Evolutionary conservation across 441 rosid genomes (phyloP), one percentile per base, ranked within the genome.

Genomic region (Arabidopsis lyrata): DNA sequence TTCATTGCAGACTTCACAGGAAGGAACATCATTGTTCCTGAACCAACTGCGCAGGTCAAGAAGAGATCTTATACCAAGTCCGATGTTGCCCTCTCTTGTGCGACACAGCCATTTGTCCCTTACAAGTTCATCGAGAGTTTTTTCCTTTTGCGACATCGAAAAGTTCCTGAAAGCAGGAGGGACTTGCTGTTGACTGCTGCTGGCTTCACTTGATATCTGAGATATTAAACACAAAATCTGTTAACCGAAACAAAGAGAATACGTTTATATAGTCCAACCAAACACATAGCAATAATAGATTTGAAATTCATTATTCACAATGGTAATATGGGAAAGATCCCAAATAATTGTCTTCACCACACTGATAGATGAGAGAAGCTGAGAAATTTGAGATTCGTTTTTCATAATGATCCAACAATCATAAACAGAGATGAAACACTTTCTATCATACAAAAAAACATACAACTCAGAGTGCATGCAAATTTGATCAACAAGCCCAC

Each of bases 1-100:
- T 82, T 92, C 99, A 15, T 89, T 90, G 85, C 99, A 95, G 47
- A 95, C 90, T 81, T 87, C 87, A 60, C 99, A 95, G 15, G 87
- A 78, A 74, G 98, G 89, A 79, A 84, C 81, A 52, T 85, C 93
- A 61, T 84, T 81, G 83, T 69, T 88, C 68, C 84, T 83, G 78
- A 95, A 86, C 91, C 88, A 92, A 69, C 93, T 82, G 34, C 94
- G 88, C 69, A 95, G 82, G 68, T 95, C 97, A 68, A 92, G 90
- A 73, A 83, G 86, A 68, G 99, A 88, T 81, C 90, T 86, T 72
- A 84, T 77, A 75, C 97, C 98, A 29, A 94, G 82, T 69, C 96
- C 95, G 13, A 91, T 78, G 59, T 83, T 83, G 45, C 90, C 85
- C 34, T 94, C 95, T 50, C 80, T 59, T 15, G 86, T 74, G 50